Conservation (phyloP, 2,329 filamentous ascomycete genomes). For the Trichoderma gracile region DNA sequence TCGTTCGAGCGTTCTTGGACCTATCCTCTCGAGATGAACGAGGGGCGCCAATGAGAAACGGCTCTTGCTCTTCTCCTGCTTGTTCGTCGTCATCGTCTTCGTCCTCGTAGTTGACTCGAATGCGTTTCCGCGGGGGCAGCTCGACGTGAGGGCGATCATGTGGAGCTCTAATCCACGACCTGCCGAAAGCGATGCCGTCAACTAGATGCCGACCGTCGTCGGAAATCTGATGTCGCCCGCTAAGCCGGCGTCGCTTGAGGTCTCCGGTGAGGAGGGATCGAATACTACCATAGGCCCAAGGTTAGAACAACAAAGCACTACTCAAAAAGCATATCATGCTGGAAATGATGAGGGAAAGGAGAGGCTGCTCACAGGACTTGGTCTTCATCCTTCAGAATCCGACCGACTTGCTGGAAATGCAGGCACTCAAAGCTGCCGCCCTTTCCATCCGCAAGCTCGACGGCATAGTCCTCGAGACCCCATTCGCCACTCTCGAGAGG, state of each 20-base stretch:
- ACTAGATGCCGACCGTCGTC: slow-evolving; percentile 75
- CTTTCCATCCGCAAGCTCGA: slow-evolving; percentile 63
- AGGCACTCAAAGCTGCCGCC: slow-evolving; percentile 78
- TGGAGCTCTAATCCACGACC: slow-evolving; percentile 63
- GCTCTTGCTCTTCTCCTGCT: slow-evolving; percentile 42
- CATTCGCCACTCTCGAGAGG: slow-evolving; percentile 80
- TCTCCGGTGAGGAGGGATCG: slow-evolving; percentile 76
- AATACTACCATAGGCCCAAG: slow-evolving; percentile 55
- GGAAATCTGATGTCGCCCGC: slow-evolving; percentile 80
- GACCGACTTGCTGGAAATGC: slow-evolving; percentile 74
- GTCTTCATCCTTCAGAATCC: slow-evolving; percentile 78
- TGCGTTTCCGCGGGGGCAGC: slow-evolving; percentile 74
- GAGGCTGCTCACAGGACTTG: slow-evolving; percentile 68
- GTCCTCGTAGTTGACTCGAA: slow-evolving; percentile 50
- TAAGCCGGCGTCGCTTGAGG: slow-evolving; percentile 68
- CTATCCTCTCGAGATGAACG: neutral
- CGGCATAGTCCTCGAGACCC: slow-evolving; percentile 87
- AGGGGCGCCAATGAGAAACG: slow-evolving; percentile 5
- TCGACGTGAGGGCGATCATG: slow-evolving; percentile 64
- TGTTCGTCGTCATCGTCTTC: slow-evolving; percentile 43
- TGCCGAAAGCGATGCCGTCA: slow-evolving; percentile 83
- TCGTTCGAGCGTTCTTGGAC: neutral
- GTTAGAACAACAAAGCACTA: neutral
- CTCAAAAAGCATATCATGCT: too few species aligned
- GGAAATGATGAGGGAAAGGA: neutral